Evolutionary conservation across 177 flowering plant genomes (phyloP), one percentile per base, ranked within the genome.

Genomic region (Tripterygium wilfordii): DNA sequence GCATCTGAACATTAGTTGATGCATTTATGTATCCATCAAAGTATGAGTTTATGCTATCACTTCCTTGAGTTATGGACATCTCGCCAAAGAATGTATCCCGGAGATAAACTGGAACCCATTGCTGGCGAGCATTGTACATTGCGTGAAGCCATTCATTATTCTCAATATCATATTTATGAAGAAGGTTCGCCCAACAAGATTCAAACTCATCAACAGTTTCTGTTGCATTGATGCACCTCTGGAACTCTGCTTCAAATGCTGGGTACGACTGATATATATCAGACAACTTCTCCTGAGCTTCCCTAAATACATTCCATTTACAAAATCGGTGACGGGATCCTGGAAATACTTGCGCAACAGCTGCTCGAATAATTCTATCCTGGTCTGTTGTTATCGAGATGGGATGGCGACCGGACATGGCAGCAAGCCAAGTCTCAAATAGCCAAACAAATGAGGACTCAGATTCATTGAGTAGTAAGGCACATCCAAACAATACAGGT

Each of bases 11-110:
- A 15, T 39, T 68, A 10, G 77, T 79, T 21, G 72, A 58, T 19
- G 73, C 77, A 66, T 68, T 68, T 22, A 78, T 53, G 52, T 59
- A 70, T n/a, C 75, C 77, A 48, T 66, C 78, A 66, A 79, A 79
- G 44, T 50, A 76, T 10, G 75, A 64, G 35, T 58, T 63, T 29
- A 64, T 33, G 24, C 42, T 54, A 28, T 69, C 71, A 46, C 57
- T 65, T 41, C 58, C 55, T 32, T 67, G 69, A 17, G 55, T 37
- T 21, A 41, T 25, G 8, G 65, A 60, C 63, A 67, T 53, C 48
- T 69, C 80, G 16, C 74, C 82, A 53, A 76, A 76, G 49, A 79
- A 79, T 0, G 78, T 54, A 32, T 56, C 71, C 30, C 69, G 60
- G 18, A 79, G 35, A 48, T 56, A 76, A 47, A 69, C 72, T 2